Conservation (phyloP, 2,329 filamentous ascomycete species). For the Orbilia oligospora region DNA sequence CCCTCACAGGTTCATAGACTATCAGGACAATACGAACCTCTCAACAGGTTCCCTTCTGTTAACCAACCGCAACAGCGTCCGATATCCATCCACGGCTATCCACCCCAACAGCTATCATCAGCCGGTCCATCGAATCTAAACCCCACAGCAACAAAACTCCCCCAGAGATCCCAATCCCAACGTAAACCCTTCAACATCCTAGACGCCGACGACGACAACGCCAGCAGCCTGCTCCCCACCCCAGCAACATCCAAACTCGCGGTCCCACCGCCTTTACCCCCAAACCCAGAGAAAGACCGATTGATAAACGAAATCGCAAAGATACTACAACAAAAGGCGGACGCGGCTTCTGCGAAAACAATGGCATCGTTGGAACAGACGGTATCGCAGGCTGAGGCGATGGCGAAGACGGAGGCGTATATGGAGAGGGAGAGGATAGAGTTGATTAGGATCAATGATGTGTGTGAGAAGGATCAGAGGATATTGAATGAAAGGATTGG, state of each 20-base stretch:
- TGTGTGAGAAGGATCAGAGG: conserved; percentile 81
- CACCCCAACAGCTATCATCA: conserved; percentile 50
- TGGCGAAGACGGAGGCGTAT: conserved; percentile 77
- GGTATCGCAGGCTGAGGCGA: conserved; percentile 82
- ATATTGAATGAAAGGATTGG: conserved; percentile 83
- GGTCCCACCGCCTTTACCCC: conserved; percentile 87
- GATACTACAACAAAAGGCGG: conserved; percentile 78
- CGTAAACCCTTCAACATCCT: conserved; percentile 71
- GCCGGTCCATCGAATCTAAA: conserved; percentile 26
- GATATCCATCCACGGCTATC: conserved; percentile 65
- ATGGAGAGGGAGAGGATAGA: conserved; percentile 82
- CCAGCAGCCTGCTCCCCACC: conserved; percentile 11
- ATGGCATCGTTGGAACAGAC: conserved; percentile 81
- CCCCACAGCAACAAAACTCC: conserved; percentile 68
- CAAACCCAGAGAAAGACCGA: conserved; percentile 94
- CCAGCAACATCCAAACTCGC: conserved; percentile 67
- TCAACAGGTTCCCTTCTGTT: conserved; percentile 27
- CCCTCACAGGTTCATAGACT: conserved; percentile 36
- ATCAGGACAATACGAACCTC: conserved; percentile 41
- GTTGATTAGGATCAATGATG: conserved; percentile 78
- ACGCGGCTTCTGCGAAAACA: conserved; percentile 78
- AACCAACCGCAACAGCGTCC: conserved; percentile 39
- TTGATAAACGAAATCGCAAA: conserved; percentile 82
- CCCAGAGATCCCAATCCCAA: conserved; percentile 64
- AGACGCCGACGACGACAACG: conserved; percentile 66